Evolutionary conservation across 805 yeast genomes (phyloP).

Genomic region (Candida patagonica): DNA sequence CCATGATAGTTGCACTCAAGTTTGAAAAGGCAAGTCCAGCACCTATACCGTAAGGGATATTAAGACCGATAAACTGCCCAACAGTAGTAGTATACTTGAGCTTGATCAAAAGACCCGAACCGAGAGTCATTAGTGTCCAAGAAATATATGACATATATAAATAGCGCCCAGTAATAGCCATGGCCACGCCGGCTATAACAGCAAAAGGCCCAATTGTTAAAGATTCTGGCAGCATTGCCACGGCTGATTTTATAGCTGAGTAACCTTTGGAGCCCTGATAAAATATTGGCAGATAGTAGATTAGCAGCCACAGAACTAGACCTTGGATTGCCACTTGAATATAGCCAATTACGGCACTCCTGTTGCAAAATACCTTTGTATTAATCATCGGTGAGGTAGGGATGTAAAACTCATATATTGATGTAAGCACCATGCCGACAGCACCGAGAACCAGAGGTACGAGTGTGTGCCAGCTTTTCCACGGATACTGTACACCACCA

Average conservation of each 20-base stretch:
- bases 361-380: constrained; percentile 31
- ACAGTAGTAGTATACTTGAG: constrained; percentile 25
- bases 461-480: constrained; percentile 50
- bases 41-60: constrained; percentile 39
- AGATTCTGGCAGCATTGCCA: constrained; percentile 35
- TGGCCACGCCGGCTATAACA: constrained; percentile 30
- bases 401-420: constrained; percentile 22
- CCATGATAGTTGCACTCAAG: constrained; percentile 22
- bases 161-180: constrained; percentile 33
- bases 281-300: constrained; percentile 41
- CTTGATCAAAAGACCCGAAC: constrained; percentile 35
- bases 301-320: constrained; percentile 35
- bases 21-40: constrained; percentile 40
- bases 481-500: constrained; percentile 43
- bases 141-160: constrained; percentile 33
- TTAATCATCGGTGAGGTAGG: constrained; percentile 42
- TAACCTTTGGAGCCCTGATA: constrained; percentile 37
- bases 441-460: constrained; percentile 38
- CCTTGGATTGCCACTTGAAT: constrained; percentile 38
- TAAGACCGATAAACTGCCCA: constrained; percentile 34
- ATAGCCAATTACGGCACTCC: constrained; percentile 32
- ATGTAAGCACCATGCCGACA: constrained; percentile 27
- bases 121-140: constrained; percentile 32
- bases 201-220: constrained; percentile 33
- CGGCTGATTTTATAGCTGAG: constrained; percentile 32